Conservation (phyloP, 2,329 filamentous ascomycete genomes). For the Bipolaris cookei region DNA sequence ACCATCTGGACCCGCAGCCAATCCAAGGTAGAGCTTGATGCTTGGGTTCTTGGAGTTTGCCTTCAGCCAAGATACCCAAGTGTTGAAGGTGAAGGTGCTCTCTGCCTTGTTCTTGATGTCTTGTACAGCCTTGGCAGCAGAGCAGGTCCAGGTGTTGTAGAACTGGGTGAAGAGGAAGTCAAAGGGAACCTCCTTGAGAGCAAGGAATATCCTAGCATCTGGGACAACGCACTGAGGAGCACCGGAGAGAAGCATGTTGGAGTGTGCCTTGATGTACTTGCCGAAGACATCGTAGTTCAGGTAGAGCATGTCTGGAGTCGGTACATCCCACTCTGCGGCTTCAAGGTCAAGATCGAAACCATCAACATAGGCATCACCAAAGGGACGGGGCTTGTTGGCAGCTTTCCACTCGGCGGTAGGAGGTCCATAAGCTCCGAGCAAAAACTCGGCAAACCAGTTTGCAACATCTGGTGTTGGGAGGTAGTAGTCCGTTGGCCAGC, state of each 20-base stretch:
- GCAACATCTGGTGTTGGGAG: slow-evolving; percentile 52
- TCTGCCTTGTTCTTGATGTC: slow-evolving; percentile 31
- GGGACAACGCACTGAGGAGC: slow-evolving; percentile 61
- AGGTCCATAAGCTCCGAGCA: slow-evolving; percentile 60
- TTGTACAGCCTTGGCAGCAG: slow-evolving; percentile 52
- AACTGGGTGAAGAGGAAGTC: slow-evolving; percentile 64
- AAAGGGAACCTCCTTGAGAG: slow-evolving; percentile 55
- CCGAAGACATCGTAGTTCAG: slow-evolving; percentile 58
- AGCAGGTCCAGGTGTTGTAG: slow-evolving; percentile 62
- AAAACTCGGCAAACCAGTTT: slow-evolving; percentile 56
- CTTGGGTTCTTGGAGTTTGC: slow-evolving; percentile 46
- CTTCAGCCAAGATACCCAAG: slow-evolving; percentile 52
- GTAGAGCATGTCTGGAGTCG: slow-evolving; percentile 34
- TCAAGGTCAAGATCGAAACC: slow-evolving; percentile 62
- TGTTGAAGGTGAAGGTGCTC: slow-evolving; percentile 55
- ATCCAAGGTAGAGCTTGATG: slow-evolving; percentile 62
- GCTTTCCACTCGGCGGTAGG: slow-evolving; percentile 38
- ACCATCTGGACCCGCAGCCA: slow-evolving; percentile 45
- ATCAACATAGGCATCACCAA: slow-evolving; percentile 55
- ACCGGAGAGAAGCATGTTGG: slow-evolving; percentile 57
- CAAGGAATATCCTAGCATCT: slow-evolving; percentile 54
- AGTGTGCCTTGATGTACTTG: slow-evolving; percentile 52
- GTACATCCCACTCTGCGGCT: slow-evolving; percentile 26
- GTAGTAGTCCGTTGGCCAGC: slow-evolving; percentile 49
- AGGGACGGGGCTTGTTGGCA: slow-evolving; percentile 52